phyloP scores from a whole-genome alignment of 352 stramenopile species.

The Globisporangium acanthophoron region DNA sequence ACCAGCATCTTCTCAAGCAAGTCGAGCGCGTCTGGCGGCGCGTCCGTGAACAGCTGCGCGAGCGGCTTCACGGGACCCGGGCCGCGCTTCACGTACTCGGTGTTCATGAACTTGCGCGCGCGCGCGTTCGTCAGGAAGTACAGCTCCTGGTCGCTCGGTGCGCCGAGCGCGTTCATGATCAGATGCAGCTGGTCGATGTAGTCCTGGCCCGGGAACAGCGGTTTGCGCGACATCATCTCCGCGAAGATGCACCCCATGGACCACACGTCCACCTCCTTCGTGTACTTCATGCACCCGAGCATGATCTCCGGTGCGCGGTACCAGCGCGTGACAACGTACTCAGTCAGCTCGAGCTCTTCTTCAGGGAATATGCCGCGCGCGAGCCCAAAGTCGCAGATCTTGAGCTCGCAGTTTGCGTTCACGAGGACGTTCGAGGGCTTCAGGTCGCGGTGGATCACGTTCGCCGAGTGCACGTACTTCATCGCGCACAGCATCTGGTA shows the following conservation, averaged over 20 bases:
- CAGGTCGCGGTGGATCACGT: slow-evolving; percentile 95
- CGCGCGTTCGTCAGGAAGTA: slow-evolving; percentile 95
- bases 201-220: slow-evolving; percentile 95
- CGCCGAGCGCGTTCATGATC: slow-evolving; percentile 96
- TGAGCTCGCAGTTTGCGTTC: slow-evolving; percentile 90
- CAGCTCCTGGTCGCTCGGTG: slow-evolving; percentile 91
- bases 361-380: slow-evolving; percentile 62
- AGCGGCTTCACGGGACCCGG: slow-evolving; percentile 58
- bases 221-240: slow-evolving; percentile 96
- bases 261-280: slow-evolving; percentile 90
- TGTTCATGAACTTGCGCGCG: slow-evolving; percentile 81
- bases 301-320: slow-evolving; percentile 68
- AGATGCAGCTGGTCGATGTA: slow-evolving; percentile 95
- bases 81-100: slow-evolving; percentile 71
- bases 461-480: slow-evolving; percentile 91
- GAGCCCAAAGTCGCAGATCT: slow-evolving; percentile 91
- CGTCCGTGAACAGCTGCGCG: slow-evolving; percentile 67
- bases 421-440: slow-evolving; percentile 98
- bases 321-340: slow-evolving; percentile 89
- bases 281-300: slow-evolving; percentile 87
- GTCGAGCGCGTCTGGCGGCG: slow-evolving; percentile 65
- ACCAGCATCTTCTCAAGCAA: slow-evolving; percentile 90
- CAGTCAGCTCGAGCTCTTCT: slow-evolving; percentile 47
- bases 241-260: slow-evolving; percentile 99
- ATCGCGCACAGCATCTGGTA: slow-evolving; percentile 90